Percentiles rank a stretch among this genome's conserved stretches.
Conservation (phyloP, 495 filamentous ascomycete genomes). For the Talaromyces nanjingensis region DNA sequence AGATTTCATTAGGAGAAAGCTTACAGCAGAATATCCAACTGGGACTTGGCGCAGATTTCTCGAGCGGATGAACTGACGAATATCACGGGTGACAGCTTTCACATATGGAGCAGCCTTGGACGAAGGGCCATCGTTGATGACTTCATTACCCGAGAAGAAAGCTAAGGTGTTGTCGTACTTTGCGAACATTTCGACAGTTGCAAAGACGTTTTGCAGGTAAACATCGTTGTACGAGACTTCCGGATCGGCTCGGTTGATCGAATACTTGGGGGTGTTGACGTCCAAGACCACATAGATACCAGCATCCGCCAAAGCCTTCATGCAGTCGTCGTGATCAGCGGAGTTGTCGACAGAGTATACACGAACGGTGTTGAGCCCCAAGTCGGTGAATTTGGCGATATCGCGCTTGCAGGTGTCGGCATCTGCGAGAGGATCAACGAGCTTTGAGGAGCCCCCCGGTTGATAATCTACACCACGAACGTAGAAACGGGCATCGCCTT, state of each 20-base stretch:
- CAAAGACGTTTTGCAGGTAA: constrained; percentile 90
- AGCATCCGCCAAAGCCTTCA: constrained; percentile 70
- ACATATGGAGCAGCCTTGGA: constrained; percentile 75
- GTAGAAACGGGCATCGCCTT: constrained; percentile 78
- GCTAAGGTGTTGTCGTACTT: constrained; percentile 85
- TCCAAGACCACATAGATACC: constrained; percentile 91
- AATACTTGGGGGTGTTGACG: constrained; percentile 71
- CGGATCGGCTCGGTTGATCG: constrained; percentile 74
- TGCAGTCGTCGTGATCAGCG: constrained; percentile 73
- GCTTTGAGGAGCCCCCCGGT: constrained; percentile 76
- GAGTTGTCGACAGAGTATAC: constrained; percentile 93
- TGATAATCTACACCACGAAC: constrained; percentile 94
- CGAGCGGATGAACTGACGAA: constrained; percentile 73
- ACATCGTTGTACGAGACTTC: constrained; percentile 77
- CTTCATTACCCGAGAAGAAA: constrained; percentile 97
- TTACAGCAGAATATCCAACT: constrained; percentile 80
- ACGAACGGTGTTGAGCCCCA: constrained; percentile 87
- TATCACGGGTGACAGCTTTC: constrained; percentile 89
- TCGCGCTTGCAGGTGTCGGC: constrained; percentile 67
- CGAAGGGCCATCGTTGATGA: constrained; percentile 78
- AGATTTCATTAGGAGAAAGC: background rate
- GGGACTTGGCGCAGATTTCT: constrained; percentile 74
- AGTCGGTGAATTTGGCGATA: constrained; percentile 71
- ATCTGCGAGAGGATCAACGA: constrained; percentile 75
- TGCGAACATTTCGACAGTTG: constrained; percentile 82